These are phyloP conservation scores for Silene conica DNA, from an alignment of 148 eudicot species.

Conservation along the genomic window DNA sequence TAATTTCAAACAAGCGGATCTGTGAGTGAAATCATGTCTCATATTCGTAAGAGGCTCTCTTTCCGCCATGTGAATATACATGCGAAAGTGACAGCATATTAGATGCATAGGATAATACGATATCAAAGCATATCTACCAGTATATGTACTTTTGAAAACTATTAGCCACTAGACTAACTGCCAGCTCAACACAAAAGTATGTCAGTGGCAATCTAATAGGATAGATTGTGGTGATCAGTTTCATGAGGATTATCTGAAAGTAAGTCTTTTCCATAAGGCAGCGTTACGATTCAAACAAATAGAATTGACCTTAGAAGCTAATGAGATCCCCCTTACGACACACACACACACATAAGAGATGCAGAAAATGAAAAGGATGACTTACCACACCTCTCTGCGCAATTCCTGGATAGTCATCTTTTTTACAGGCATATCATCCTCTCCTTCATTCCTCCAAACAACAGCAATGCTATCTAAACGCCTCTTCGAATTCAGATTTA, in stretches of 20 bases:
- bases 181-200: too few species aligned
- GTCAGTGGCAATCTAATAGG: too few species aligned
- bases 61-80: too few species aligned
- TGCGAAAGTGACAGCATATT: too few species aligned
- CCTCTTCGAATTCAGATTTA: constrained; percentile 50
- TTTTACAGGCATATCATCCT: constrained; percentile 52
- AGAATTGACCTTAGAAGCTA: too few species aligned
- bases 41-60: background rate
- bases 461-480: constrained; percentile 55
- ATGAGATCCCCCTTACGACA: too few species aligned
- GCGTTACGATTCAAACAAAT: background rate
- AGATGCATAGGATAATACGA: too few species aligned
- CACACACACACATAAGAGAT: background rate
- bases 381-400: constrained; percentile 82
- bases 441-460: constrained; percentile 84
- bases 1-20: background rate
- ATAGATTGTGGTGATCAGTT: background rate
- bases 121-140: too few species aligned
- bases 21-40: background rate
- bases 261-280: background rate
- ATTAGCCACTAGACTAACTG: too few species aligned
- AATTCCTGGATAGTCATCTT: constrained; percentile 66
- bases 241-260: background rate
- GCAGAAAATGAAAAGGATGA: background rate
- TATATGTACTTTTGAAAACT: too few species aligned